Base-by-base conservation (phyloP, 1,284 basidiomycete species). In the Cerrena zonata region DNA sequence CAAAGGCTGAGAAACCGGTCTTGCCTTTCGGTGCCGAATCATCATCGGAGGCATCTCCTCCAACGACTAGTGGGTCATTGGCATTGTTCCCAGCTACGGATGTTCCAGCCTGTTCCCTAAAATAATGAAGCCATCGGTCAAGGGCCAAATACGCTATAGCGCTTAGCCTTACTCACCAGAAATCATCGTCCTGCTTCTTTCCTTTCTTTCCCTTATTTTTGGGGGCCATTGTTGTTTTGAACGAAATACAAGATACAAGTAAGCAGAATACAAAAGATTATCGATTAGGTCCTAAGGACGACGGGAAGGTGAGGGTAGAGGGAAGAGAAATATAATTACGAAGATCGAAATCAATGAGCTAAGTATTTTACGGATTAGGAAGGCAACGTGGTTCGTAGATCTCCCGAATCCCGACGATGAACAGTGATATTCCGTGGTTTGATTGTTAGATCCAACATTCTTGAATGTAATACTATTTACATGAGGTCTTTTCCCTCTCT, bases 161-260 rank as follows among this genome's bases (percentile, higher is more conserved):
- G 45, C 15, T 27, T 13, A 47, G 39, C 24, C 13, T n/a, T 48
- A 61, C 82, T 51, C 58, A 91, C 91, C 91, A 94, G 73, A 80
- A 89, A 56, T 89, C 84, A 56, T 89, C 88, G 61, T 86, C 78
- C 61, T 72, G 77, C 68, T 86, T 91, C 71, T 91, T 91, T 21
- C 77, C 82, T 68, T 92, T 93, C 75, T 93, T 93, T 55, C 80
- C 87, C 66, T 91, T 90, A 63, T 82, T 89, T 73, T 94, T 94
- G 47, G 91, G 90, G 53, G 91, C 75, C 91, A 94, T 94, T 34
- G 30, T 15, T 34, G n/a, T n/a, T n/a, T n/a, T n/a, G n/a, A n/a
- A 7, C 30, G 30, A 15, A 34, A 34, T 34, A 34, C n/a, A n/a
- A n/a, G n/a, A n/a, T n/a, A n/a, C n/a, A n/a, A n/a, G n/a, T n/a